Conservation (phyloP, 257 asterid genomes). For the Scutellaria minor region DNA sequence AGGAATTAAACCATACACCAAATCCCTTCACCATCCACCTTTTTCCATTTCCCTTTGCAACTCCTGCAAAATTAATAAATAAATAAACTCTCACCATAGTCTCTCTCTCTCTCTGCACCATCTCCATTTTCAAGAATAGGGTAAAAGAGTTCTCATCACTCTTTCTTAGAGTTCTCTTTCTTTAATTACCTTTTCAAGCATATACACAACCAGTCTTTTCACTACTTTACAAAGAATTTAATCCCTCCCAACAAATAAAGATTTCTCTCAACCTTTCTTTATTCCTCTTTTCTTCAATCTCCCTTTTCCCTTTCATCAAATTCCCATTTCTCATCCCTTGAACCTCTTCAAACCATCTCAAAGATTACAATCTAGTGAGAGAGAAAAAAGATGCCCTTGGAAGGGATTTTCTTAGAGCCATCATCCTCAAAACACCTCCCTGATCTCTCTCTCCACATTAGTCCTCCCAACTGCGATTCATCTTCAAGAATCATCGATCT, state of each 20-base stretch:
- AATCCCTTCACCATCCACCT: slow-evolving; percentile 36
- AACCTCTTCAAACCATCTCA: not conserved
- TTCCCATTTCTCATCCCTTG: not conserved
- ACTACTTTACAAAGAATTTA: slow-evolving; percentile 39
- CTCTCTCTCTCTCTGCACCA: slow-evolving; percentile 33
- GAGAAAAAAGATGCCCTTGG: slow-evolving; percentile 61
- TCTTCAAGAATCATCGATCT: slow-evolving; percentile 52
- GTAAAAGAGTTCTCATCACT: slow-evolving; percentile 33
- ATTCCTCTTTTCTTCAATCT: slow-evolving; percentile 25
- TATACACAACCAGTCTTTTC: slow-evolving; percentile 45
- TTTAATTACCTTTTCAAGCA: slow-evolving; percentile 41
- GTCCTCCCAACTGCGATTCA: slow-evolving; percentile 62
- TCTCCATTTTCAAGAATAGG: slow-evolving; percentile 44
- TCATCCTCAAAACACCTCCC: slow-evolving; percentile 49
- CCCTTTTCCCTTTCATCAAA: slow-evolving; percentile 20
- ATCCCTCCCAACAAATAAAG: slow-evolving; percentile 32
- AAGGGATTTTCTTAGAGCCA: slow-evolving; percentile 65
- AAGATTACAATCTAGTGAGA: slow-evolving; percentile 16
- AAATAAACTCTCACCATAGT: not conserved
- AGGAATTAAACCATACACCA: slow-evolving; percentile 64
- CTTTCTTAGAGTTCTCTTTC: slow-evolving; percentile 38
- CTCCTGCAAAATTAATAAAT: not conserved
- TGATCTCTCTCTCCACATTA: slow-evolving; percentile 87
- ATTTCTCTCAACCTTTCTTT: slow-evolving; percentile 10
- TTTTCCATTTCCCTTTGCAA: slow-evolving; percentile 24